Evolutionary conservation across 148 eudicot genomes (phyloP), one percentile per base, ranked within the genome.

Genomic region (Persicaria tinctoria): DNA sequence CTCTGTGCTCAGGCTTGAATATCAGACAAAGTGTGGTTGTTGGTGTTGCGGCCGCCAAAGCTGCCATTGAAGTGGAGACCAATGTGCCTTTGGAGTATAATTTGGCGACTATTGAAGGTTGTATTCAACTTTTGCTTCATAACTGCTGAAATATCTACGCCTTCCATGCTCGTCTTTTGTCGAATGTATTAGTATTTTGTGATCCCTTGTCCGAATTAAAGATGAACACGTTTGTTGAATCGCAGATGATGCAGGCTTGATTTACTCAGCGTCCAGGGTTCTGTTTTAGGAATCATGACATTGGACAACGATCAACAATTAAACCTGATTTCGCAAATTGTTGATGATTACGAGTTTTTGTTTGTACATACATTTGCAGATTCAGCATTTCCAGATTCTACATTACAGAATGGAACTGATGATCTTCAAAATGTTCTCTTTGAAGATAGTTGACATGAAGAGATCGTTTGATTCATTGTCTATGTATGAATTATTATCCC

Each of bases 41-140:
- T 76, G 99, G 99, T 73, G 79, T 89, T 76, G 97, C 99, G 46
- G 82, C 99, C 49, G 99, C 99, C 46, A 95, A 89, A 84, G 91
- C 85, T 38, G 87, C 96, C 55, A 85, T 95, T 75, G 88, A 89
- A 76, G 86, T 80, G 44, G 87, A 90, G 72, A 72, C 83, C 54
- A 95, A 92, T 78, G 99, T 92, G 69, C 97, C 97, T 60, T 48
- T 54, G 1, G 78, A 62, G 9, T 95, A 73, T 79, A 77, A 77
- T 55, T 41, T 90, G 80, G 47, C 79, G 60, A 81, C 82, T 79
- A 62, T 94, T 75, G 88, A 93, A 87, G 97, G 98, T 91, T 8
- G 17, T 2, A 53, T 32, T 45, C 51, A 38, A 32, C 41, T 7
- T 78, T 44, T 59, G 18, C 48, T 50, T 27, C 20, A 50, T 56